Evolutionary conservation across 2,329 filamentous ascomycete species (phyloP).

Genomic region (Amesomyces nigricolor): DNA sequence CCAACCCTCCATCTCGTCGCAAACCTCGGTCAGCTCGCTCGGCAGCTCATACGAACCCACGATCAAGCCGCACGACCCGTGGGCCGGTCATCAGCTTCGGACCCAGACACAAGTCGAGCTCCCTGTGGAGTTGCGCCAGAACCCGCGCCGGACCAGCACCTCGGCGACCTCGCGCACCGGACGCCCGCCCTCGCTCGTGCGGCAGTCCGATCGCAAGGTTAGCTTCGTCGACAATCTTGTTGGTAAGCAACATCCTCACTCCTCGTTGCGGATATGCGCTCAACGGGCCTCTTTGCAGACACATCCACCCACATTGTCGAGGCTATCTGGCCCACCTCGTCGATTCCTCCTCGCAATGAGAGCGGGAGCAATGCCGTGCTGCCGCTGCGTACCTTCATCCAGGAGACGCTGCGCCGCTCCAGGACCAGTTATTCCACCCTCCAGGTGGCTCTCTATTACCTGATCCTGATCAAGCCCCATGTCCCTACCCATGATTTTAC

Average conservation of each 20-base stretch:
- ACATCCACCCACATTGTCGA: constrained; percentile 96
- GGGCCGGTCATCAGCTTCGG: constrained; percentile 29
- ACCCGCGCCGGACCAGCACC: constrained; percentile 53
- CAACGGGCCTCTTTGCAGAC: constrained; percentile 56
- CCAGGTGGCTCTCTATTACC: constrained; percentile 92
- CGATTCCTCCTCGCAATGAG: constrained; percentile 69
- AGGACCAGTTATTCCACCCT: constrained; percentile 96
- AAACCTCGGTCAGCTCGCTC: constrained; percentile 30
- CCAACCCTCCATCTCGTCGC: constrained; percentile 29
- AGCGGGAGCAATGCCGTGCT: constrained; percentile 70
- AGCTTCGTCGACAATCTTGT: constrained; percentile 96
- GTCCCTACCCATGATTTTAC: constrained; percentile 80
- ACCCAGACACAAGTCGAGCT: constrained; percentile 38
- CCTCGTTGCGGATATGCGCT: constrained; percentile 26
- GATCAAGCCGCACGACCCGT: constrained; percentile 29
- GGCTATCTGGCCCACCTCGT: constrained; percentile 92
- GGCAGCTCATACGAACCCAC: constrained; percentile 28
- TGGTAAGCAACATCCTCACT: constrained; percentile 59
- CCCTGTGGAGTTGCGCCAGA: constrained; percentile 58
- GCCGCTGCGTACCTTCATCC: constrained; percentile 90
- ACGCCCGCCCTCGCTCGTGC: constrained; percentile 68
- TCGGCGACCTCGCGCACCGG: constrained; percentile 51
- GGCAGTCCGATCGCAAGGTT: constrained; percentile 86
- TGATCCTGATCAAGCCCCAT: constrained; percentile 88
- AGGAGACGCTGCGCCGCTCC: constrained; percentile 91